Base-by-base conservation (phyloP, 495 filamentous ascomycete species). In the Ascobolus immersus region DNA sequence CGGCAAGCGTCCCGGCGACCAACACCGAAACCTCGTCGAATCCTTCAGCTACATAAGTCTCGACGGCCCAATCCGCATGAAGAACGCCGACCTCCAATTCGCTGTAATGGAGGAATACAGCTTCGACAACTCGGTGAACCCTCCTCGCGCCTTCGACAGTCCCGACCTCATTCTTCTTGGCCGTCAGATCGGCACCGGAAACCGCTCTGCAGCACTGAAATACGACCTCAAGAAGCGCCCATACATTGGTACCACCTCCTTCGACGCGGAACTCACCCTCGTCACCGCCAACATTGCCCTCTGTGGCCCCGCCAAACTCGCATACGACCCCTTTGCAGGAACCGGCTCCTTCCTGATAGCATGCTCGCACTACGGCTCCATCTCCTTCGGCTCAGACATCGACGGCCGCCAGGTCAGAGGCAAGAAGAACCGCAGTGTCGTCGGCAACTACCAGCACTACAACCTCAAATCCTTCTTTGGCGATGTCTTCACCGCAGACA, bases 231-330 rank as follows among this genome's bases (percentile, higher is more conserved):
- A 99, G 55, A 90, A 86, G 52, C 64, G 86, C 5, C 56, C 59
- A 26, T 94, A 94, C 48, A 93, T 99, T 44, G 77, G 73, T 44
- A 94, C 82, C 0, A 99, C 86, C 0, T 79, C 74, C 9, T 93
- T 99, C 82, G 86, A 94, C 50, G 73, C 89, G 0, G 89, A 93
- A 48, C 57, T 99, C 25, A 72, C 77, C 17, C 66, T 99, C 2
- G 59, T 99, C 17, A 94, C 81, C 0, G 82, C 81, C 1, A 99
- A 99, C 49, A 65, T 99, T 32, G 72, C 78, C 0, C 67, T 73
- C 10, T 77, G 80, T 1, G 73, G 57, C 0, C 76, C 81, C 0
- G 80, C 75, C 1, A 89, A 75, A 50, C 40, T 93, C 2, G 67
- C 79, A 45, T 94, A 77, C 40, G 86, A 99, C 48, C 86, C 86